These are phyloP conservation scores for Coemansia sp. DNA, from an alignment of 192 early-diverging fungal genomes.

Conservation along the genomic window DNA sequence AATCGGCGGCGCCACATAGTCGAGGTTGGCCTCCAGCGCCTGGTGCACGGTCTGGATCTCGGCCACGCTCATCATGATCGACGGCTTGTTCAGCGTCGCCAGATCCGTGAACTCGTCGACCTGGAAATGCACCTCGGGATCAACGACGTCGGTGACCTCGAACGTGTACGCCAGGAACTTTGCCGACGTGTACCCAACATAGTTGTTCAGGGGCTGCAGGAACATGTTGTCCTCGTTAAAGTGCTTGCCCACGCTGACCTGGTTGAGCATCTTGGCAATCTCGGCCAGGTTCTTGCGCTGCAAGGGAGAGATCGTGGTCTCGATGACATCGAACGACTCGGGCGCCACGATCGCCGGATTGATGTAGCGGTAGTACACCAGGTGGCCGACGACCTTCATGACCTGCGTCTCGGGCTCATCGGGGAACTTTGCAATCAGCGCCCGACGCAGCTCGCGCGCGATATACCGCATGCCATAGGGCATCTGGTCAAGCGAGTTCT, in stretches of 20 bases:
- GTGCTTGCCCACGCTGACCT: constrained; percentile 86
- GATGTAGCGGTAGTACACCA: constrained; percentile 98
- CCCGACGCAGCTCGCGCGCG: constrained; percentile 80
- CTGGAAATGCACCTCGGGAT: constrained; percentile 85
- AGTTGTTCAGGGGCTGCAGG: constrained; percentile 73
- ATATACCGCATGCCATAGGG: constrained; percentile 96
- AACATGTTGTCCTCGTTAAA: constrained; percentile 72
- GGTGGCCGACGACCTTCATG: constrained; percentile 84
- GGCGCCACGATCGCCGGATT: constrained; percentile 98
- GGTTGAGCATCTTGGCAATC: constrained; percentile 91
- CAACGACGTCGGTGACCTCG: constrained; percentile 78
- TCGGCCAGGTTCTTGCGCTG: constrained; percentile 97
- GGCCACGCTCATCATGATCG: constrained; percentile 83
- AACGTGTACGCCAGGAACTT: constrained; percentile 84
- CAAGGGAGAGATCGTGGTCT: constrained; percentile 73
- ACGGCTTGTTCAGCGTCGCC: constrained; percentile 74
- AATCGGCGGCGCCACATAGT: constrained; percentile 63
- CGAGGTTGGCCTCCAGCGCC: constrained; percentile 74
- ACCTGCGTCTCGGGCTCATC: constrained; percentile 75
- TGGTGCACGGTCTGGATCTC: constrained; percentile 92
- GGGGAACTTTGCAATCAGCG: constrained; percentile 79
- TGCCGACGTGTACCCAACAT: constrained; percentile 70
- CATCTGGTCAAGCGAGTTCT: constrained; percentile 75
- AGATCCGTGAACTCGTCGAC: constrained; percentile 88
- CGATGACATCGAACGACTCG: constrained; percentile 94